A percentile compares a stretch with the other conserved stretches of the same genome.
These are phyloP conservation scores for Fusarium scirpi DNA, from an alignment of 2,329 filamentous ascomycete species.

Conservation along the genomic window DNA sequence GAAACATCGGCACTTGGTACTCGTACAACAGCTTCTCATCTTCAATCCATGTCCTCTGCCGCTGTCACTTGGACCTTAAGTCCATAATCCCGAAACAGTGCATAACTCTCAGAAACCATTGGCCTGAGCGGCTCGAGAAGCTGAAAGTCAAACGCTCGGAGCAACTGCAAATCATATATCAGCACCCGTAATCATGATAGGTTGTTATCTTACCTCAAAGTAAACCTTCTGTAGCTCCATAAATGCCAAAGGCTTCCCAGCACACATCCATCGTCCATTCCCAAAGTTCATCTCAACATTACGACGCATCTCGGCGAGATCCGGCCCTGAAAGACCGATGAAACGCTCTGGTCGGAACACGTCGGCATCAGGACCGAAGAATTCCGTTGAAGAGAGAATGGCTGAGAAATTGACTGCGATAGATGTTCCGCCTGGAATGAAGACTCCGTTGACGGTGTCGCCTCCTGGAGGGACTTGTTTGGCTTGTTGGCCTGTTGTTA, in stretches of 20 bases:
- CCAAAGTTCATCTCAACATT: conserved; percentile 19
- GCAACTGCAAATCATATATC: not conserved
- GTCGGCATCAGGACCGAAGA: not conserved
- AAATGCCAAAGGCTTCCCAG: conserved; percentile 3
- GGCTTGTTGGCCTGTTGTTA: not conserved
- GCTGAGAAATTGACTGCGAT: conserved; percentile 4
- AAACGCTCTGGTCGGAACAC: conserved; percentile 12
- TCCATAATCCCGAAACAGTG: conserved; percentile 1
- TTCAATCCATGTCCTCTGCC: not conserved
- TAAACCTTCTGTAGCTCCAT: conserved; percentile 10
- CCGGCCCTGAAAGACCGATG: not conserved
- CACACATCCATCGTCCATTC: conserved; percentile 9
- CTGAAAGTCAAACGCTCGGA: not conserved
- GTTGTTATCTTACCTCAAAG: not conserved
- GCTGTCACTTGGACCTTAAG: not conserved
- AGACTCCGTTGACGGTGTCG: conserved; percentile 1
- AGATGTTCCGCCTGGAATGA: not conserved
- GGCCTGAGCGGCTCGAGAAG: not conserved
- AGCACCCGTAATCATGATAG: fast-evolving
- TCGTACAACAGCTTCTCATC: not conserved
- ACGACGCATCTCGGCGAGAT: conserved; percentile 8
- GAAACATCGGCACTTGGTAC: not conserved
- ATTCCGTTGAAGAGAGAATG: not conserved
- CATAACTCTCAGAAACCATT: not conserved
- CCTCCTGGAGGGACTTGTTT: not conserved